These are phyloP conservation scores for Dactylellina drechsleri DNA, from an alignment of 2,329 filamentous ascomycete species.

Conservation along the genomic window DNA sequence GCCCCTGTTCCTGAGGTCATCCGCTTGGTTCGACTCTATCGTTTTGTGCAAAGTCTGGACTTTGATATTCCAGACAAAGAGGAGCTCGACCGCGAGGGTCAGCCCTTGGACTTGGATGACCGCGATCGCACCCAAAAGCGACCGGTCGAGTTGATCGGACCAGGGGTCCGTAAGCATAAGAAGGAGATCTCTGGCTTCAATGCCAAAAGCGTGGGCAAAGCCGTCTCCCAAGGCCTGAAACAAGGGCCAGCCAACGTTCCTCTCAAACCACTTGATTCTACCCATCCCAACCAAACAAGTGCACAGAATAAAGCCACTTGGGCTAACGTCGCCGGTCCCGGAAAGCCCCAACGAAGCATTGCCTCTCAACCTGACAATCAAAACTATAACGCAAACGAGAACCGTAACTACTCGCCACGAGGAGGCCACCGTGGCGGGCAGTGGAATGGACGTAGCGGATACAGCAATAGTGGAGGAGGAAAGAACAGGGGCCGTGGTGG, in stretches of 20 bases:
- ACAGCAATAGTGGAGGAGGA: not conserved
- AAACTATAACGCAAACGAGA: not conserved
- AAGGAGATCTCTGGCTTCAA: conserved; percentile 4
- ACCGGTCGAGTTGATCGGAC: conserved; percentile 38
- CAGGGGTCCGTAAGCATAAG: conserved; percentile 24
- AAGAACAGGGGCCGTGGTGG: conserved; percentile 12
- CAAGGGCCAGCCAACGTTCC: not conserved
- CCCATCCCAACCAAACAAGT: not conserved
- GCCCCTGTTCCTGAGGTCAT: conserved; percentile 35
- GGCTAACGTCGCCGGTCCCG: conserved; percentile 19
- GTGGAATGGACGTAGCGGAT: conserved; percentile 11
- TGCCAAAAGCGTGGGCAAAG: not conserved
- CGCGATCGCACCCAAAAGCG: conserved; percentile 43
- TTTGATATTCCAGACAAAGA: conserved; percentile 39
- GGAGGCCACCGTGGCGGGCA: conserved; percentile 18
- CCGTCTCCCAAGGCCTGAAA: not conserved
- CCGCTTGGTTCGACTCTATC: conserved; percentile 38
- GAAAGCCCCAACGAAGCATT: not conserved
- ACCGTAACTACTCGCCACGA: conserved; percentile 18
- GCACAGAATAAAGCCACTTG: not conserved
- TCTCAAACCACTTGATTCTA: not conserved
- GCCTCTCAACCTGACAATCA: not conserved
- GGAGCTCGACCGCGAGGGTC: conserved; percentile 35
- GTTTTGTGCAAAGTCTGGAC: conserved; percentile 44
- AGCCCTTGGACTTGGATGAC: conserved; percentile 26